A percentile compares a stretch with the other conserved stretches of the same genome.
Evolutionary conservation across 345 rosid species (phyloP).

Genomic region (Eucalyptus camaldulensis): DNA sequence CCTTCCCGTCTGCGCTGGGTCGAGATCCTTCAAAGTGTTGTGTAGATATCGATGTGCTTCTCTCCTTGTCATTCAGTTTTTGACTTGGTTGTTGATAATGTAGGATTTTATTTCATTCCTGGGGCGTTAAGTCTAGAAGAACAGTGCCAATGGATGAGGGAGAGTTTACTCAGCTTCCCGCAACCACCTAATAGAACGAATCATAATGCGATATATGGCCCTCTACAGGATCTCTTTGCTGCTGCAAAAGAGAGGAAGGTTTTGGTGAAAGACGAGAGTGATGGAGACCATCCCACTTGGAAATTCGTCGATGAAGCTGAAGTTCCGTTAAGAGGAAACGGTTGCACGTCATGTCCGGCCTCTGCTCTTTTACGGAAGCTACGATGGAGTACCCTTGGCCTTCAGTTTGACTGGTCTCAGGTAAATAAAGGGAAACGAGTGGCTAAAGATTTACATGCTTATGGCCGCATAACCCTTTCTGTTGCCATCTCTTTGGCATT

Average conservation of each 20-base stretch:
- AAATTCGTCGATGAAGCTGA: constrained; percentile 31
- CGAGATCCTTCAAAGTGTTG: neutral
- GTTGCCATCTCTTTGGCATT: neutral
- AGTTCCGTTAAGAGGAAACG: constrained; percentile 9
- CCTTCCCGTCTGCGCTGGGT: neutral
- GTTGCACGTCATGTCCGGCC: constrained; percentile 32
- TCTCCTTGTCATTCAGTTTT: neutral
- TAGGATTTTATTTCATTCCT: constrained; percentile 80
- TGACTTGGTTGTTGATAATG: neutral
- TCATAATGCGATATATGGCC: constrained; percentile 79
- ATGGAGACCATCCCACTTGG: constrained; percentile 29
- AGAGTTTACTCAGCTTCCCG: constrained; percentile 56
- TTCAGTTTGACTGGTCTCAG: constrained; percentile 96
- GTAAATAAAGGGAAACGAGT: constrained; percentile 5
- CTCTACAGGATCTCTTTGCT: constrained; percentile 42
- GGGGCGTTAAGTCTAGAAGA: constrained; percentile 64
- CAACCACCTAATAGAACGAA: constrained; percentile 94
- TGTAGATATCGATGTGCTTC: neutral
- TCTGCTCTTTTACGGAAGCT: constrained; percentile 54
- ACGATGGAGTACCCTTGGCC: constrained; percentile 91
- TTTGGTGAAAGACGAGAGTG: constrained; percentile 25
- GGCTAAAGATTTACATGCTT: neutral
- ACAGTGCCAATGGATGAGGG: constrained; percentile 78
- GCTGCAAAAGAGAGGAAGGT: constrained; percentile 49
- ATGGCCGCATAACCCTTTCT: neutral